Conservation (phyloP, 805 yeast species). For the Cyberlindnera veronae region DNA sequence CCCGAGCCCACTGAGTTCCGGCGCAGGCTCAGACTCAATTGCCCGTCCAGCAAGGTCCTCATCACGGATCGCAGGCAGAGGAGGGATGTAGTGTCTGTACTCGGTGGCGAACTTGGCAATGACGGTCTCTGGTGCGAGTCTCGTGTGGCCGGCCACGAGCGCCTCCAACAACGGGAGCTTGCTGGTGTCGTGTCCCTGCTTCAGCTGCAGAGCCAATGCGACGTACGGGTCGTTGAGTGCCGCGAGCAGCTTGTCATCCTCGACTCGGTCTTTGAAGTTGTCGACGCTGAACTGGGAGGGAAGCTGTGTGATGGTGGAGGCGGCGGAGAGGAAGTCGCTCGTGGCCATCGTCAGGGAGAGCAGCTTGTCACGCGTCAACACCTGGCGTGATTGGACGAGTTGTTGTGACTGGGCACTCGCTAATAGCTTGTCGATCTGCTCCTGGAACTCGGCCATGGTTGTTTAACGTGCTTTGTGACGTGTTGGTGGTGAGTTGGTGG, state of each 20-base stretch:
- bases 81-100: neutral
- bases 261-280: neutral
- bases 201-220: slow-evolving; percentile 1
- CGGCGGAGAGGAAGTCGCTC: neutral
- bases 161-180: neutral
- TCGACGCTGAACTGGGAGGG: slow-evolving; percentile 1
- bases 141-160: neutral
- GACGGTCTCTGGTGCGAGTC: neutral
- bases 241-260: neutral
- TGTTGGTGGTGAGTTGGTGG: neutral
- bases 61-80: neutral
- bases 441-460: neutral
- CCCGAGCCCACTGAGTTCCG: neutral
- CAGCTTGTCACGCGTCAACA: neutral
- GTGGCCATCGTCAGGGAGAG: neutral
- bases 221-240: slow-evolving; percentile 6
- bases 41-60: neutral
- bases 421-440: slow-evolving; percentile 1
- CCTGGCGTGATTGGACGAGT: neutral
- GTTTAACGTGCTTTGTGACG: too few relatives aligned
- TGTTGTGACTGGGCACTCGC: neutral
- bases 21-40: neutral
- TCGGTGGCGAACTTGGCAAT: neutral
- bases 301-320: neutral
- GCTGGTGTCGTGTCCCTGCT: slow-evolving; percentile 1